These are phyloP conservation scores for Diplotaxis tenuifolia DNA, from an alignment of 345 rosid species.

Conservation along the genomic window DNA sequence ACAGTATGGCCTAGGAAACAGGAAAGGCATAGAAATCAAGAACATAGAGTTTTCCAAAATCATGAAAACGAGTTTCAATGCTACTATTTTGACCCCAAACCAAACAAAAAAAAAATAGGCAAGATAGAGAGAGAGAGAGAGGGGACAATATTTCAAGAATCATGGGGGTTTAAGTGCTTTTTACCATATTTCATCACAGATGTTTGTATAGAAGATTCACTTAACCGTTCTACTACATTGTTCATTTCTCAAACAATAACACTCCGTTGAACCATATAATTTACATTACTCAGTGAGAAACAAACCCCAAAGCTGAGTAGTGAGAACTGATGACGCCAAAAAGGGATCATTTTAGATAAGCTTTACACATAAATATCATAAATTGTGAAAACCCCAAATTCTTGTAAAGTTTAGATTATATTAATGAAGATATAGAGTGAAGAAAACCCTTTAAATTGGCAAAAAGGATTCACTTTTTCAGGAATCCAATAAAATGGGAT, in stretches of 20 bases:
- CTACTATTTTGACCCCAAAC: background rate
- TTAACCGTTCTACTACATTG: background rate
- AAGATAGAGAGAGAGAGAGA: background rate
- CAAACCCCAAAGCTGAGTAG: too few relatives aligned
- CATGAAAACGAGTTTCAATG: conserved; percentile 3
- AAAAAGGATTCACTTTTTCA: too few relatives aligned
- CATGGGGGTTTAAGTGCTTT: background rate
- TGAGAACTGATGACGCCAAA: too few relatives aligned
- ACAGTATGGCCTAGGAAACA: too few relatives aligned
- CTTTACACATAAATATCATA: too few relatives aligned
- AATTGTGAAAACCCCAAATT: too few relatives aligned
- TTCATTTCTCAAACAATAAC: too few relatives aligned
- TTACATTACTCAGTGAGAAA: background rate
- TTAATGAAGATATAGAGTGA: too few relatives aligned
- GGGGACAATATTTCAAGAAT: background rate
- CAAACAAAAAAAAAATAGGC: background rate
- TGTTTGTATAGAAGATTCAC: background rate
- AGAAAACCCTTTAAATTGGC: too few relatives aligned
- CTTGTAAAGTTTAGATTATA: too few relatives aligned
- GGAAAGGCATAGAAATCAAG: conserved; percentile 16
- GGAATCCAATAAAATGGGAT: too few relatives aligned
- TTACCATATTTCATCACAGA: background rate
- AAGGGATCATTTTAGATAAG: too few relatives aligned
- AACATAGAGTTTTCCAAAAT: conserved; percentile 18
- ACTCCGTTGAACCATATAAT: background rate